These are phyloP conservation scores for Arabidopsis hybrid DNA, from an alignment of 441 rosid genomes.

Conservation along the genomic window DNA sequence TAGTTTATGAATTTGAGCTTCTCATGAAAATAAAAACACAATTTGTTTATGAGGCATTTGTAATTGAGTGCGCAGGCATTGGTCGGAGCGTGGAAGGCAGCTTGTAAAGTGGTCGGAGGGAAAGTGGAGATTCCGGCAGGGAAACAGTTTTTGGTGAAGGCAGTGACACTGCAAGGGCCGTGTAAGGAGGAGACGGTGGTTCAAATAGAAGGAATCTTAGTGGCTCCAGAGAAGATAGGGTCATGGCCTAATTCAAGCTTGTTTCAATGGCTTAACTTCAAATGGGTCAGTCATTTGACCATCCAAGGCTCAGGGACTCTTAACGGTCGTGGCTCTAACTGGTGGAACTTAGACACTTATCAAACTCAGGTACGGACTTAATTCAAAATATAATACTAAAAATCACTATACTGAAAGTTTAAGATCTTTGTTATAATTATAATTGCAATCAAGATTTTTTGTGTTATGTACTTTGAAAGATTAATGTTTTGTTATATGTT, in stretches of 20 bases:
- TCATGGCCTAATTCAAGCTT: constrained; percentile 64
- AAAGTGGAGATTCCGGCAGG: constrained; percentile 43
- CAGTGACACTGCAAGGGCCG: constrained; percentile 45
- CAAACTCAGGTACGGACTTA: constrained; percentile 44
- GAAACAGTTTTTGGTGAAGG: constrained; percentile 41
- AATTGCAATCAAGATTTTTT: too few relatives aligned
- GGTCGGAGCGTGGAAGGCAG: constrained; percentile 35
- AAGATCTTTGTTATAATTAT: too few relatives aligned
- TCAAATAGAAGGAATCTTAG: constrained; percentile 79
- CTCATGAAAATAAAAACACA: too few relatives aligned
- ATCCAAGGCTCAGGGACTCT: constrained; percentile 76
- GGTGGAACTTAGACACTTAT: constrained; percentile 65
- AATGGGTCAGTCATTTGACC: constrained; percentile 67
- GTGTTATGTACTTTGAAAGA: too few relatives aligned
- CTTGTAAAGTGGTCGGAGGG: constrained; percentile 40
- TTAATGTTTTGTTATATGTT: background rate
- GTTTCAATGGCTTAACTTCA: constrained; percentile 72
- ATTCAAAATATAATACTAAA: too few relatives aligned
- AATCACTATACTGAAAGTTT: background rate
- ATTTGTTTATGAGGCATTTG: too few relatives aligned
- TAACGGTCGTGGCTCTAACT: constrained; percentile 78
- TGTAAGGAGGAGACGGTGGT: constrained; percentile 38
- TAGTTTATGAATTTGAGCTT: too few relatives aligned
- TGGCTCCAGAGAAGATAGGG: constrained; percentile 65
- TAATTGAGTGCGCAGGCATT: constrained; percentile 20